A percentile compares a stretch with the other conserved stretches of the same genome.
phyloP scores from a whole-genome alignment of 2,329 filamentous ascomycete species.

The Alternaria ethzedia region DNA sequence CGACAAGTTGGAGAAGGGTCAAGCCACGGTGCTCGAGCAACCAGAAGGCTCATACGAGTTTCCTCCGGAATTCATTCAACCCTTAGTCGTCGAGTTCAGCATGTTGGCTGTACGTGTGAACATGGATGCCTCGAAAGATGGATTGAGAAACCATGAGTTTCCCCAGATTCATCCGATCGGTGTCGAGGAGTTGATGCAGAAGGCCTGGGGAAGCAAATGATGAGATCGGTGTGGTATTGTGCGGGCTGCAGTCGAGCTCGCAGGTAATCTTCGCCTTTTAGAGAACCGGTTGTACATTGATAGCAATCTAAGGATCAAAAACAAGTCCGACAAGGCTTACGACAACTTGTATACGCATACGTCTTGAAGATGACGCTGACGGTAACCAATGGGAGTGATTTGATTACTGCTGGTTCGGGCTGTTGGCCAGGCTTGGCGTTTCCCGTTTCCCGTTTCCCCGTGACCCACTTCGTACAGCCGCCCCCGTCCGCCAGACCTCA shows the following conservation, averaged over 20 bases:
- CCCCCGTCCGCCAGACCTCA: background rate
- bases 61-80: conserved; percentile 1
- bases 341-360: background rate
- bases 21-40: conserved; percentile 16
- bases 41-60: conserved; percentile 7
- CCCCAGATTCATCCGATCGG: conserved; percentile 13
- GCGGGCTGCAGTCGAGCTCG: background rate
- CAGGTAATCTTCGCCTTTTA: no score
- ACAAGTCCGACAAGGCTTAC: background rate
- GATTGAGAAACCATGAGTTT: conserved; percentile 13
- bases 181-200: conserved; percentile 12
- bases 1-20: conserved; percentile 4
- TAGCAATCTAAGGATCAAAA: background rate
- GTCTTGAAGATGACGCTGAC: background rate
- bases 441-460: background rate
- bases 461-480: background rate
- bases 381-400: background rate
- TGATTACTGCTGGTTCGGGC: background rate
- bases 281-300: background rate
- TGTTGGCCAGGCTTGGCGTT: background rate
- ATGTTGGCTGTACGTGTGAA: conserved; percentile 11
- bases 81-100: conserved; percentile 9
- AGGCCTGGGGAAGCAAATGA: conserved; percentile 13
- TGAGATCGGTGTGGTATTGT: background rate
- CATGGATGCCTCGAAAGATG: conserved; percentile 10